Evolutionary conservation across 2,329 filamentous ascomycete species (phyloP), one percentile per base, ranked within the genome.

Genomic region (Aureobasidium lini): DNA sequence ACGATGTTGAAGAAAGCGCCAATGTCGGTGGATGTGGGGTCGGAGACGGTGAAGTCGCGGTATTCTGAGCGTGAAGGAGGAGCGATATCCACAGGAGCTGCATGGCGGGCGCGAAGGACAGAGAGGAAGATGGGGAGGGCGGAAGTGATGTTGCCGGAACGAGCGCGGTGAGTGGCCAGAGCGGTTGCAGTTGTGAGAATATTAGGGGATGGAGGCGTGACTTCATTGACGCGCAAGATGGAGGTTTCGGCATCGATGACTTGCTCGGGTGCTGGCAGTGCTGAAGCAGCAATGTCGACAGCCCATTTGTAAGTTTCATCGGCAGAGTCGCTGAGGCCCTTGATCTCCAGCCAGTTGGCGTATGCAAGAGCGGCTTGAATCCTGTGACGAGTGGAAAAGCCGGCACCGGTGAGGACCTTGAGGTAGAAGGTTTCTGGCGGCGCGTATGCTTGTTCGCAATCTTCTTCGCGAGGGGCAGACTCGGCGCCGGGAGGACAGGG

Each of bases 71-170:
- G 32, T 52, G 61, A 23, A 46, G 65, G 66, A 32, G 67, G 67
- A 61, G 69, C 67, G 62, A 69, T 58, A 75, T 57, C 52, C 6
- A 80, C 48, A 76, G 85, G 68, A 66, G 85, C 72, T 42, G 72
- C 72, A 18, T 88, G 85, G 28, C 90, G 85, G 8, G 90, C 88
- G 64, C 89, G 85, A 10, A 97, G 84, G 46, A 95, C 78, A 31
- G 91, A 95, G 42, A 95, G 80, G 67, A 95, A 88, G 54, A 95
- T 89, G 2, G 93, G 89, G 1, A 97, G 81, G 1, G 93, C 90
- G 4, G 79, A 74, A 6, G 83, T 73, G 16, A 90, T 69, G 64
- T 91, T 82, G 16, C 84, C 86, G 59, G 78, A 80, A 46, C 84
- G 81, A 6, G 92, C 93, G 65, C 87, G 84, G 74, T 94, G 88